These are phyloP conservation scores for Thraustotheca clavata DNA, from an alignment of 352 stramenopile genomes.

Conservation along the genomic window DNA sequence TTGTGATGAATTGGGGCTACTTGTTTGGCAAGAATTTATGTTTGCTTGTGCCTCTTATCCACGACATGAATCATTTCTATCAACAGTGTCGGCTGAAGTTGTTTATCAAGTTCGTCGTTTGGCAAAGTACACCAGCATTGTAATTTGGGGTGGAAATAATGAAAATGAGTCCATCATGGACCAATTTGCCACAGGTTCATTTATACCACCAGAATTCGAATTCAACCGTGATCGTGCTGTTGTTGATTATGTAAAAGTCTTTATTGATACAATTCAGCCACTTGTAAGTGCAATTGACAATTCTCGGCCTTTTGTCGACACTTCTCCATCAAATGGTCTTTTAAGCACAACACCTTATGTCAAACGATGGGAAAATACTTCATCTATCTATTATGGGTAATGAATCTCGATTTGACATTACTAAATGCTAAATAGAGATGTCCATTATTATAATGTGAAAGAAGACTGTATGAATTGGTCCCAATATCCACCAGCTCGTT, in stretches of 20 bases:
- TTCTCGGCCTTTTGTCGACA: slow-evolving; percentile 70
- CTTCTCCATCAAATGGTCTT: slow-evolving; percentile 78
- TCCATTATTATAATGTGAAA: slow-evolving; percentile 82
- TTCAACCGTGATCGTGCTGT: slow-evolving; percentile 79
- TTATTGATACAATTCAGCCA: slow-evolving; percentile 61
- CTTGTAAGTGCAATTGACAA: slow-evolving; percentile 40
- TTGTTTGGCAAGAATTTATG: slow-evolving; percentile 89
- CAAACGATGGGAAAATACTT: slow-evolving; percentile 63
- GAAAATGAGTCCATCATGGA: slow-evolving; percentile 87
- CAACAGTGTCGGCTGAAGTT: slow-evolving; percentile 49
- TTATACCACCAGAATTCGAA: slow-evolving; percentile 34
- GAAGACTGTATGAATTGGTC: slow-evolving; percentile 62
- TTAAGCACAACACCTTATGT: slow-evolving; percentile 67
- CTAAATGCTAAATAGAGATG: slow-evolving; percentile 32
- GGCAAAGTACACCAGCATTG: slow-evolving; percentile 70
- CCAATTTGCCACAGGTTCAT: slow-evolving; percentile 47
- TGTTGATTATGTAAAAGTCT: slow-evolving; percentile 70
- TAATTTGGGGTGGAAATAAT: slow-evolving; percentile 87
- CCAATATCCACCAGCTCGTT: slow-evolving; percentile 61
- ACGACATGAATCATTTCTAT: slow-evolving; percentile 50
- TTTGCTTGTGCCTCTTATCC: slow-evolving; percentile 85
- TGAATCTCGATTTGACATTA: background rate
- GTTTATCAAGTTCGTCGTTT: slow-evolving; percentile 51
- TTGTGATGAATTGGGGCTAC: slow-evolving; percentile 71
- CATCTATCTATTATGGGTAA: background rate